These are phyloP conservation scores for Bremia lactucae DNA, from an alignment of 352 stramenopile genomes.

Conservation along the genomic window DNA sequence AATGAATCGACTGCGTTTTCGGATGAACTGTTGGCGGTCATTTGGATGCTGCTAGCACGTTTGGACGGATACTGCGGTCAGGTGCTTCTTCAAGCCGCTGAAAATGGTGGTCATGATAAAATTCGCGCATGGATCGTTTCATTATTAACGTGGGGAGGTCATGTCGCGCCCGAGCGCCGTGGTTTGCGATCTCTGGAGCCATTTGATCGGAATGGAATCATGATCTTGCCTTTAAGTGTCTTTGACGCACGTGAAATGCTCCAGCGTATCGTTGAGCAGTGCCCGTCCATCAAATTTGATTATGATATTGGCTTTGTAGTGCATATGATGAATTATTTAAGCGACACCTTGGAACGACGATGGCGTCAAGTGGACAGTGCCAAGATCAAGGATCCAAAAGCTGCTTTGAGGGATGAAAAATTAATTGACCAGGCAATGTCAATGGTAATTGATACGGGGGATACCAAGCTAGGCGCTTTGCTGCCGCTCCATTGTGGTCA, in stretches of 20 bases:
- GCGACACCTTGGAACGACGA: slow-evolving; percentile 44
- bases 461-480: slow-evolving; percentile 38
- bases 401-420: slow-evolving; percentile 1
- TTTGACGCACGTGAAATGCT: slow-evolving; percentile 41
- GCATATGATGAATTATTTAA: slow-evolving; percentile 70
- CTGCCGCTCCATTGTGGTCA: slow-evolving; percentile 74
- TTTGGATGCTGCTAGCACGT: slow-evolving; percentile 77
- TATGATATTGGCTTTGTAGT: slow-evolving; percentile 61
- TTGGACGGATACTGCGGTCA: slow-evolving; percentile 78
- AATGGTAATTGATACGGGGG: slow-evolving; percentile 24
- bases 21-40: slow-evolving; percentile 54
- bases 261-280: slow-evolving; percentile 43
- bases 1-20: slow-evolving; percentile 30
- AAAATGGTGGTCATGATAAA: slow-evolving; percentile 61
- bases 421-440: slow-evolving; percentile 6
- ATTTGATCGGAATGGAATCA: slow-evolving; percentile 60
- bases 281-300: slow-evolving; percentile 57
- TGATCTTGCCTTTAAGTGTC: slow-evolving; percentile 52
- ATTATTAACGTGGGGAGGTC: slow-evolving; percentile 62
- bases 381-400: slow-evolving; percentile 3
- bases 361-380: slow-evolving; percentile 38
- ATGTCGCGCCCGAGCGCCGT: slow-evolving; percentile 24
- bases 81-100: slow-evolving; percentile 63
- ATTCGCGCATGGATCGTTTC: slow-evolving; percentile 76
- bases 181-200: slow-evolving; percentile 31